Conservation (phyloP, 2,329 filamentous ascomycete genomes). For the Diaporthe sp. region DNA sequence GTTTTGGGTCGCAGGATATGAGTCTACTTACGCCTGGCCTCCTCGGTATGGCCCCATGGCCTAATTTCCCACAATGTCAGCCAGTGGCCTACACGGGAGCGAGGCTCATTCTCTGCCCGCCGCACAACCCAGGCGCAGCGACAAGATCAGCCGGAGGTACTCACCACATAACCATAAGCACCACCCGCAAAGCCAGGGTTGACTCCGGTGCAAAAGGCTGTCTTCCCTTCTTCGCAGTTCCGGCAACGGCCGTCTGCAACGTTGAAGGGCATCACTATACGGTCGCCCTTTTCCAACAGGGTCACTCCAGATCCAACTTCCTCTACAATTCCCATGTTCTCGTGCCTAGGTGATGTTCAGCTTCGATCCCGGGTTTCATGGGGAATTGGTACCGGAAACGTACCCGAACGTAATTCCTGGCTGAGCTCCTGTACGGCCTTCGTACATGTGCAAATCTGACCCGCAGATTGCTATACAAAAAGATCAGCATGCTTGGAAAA, state of each 20-base stretch:
- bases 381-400: neutral
- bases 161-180: slow-evolving; percentile 46
- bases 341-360: slow-evolving; percentile 56
- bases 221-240: slow-evolving; percentile 74
- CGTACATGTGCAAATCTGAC: slow-evolving; percentile 51
- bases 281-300: slow-evolving; percentile 71
- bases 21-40: slow-evolving; percentile 55
- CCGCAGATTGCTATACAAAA: slow-evolving; percentile 48
- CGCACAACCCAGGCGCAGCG: rapidly evolving
- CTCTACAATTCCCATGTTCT: slow-evolving; percentile 71
- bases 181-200: slow-evolving; percentile 53
- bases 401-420: slow-evolving; percentile 39
- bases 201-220: slow-evolving; percentile 73
- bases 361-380: rapidly evolving
- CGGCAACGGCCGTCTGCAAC: slow-evolving; percentile 73
- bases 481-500: neutral
- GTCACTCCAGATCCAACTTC: slow-evolving; percentile 70
- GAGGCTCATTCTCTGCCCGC: neutral
- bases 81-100: slow-evolving; percentile 48
- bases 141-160: neutral
- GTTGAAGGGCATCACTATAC: slow-evolving; percentile 75
- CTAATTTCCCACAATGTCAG: slow-evolving; percentile 44
- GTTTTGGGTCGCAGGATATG: neutral
- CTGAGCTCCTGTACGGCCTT: slow-evolving; percentile 42
- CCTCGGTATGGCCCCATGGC: slow-evolving; percentile 66